A percentile compares a stretch with the other conserved stretches of the same genome.
These are phyloP conservation scores for Phoenix roebelenii DNA, from an alignment of 176 grass and related monocot species.

Conservation along the genomic window DNA sequence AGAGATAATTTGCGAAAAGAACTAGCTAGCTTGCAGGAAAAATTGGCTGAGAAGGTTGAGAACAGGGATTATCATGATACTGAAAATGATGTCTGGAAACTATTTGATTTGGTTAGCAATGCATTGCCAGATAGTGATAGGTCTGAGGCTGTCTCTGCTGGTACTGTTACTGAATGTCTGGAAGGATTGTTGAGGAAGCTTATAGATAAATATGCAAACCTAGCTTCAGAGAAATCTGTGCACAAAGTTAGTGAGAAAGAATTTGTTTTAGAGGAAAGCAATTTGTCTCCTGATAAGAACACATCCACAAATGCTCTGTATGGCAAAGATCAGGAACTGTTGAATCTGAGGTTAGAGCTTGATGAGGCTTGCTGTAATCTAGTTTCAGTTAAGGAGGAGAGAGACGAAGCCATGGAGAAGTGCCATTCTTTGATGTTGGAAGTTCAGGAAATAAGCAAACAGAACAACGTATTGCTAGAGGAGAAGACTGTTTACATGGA, in stretches of 20 bases:
- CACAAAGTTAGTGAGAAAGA: constrained; percentile 32
- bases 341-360: constrained; percentile 34
- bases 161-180: constrained; percentile 33
- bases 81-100: constrained; percentile 47
- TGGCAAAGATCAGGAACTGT: constrained; percentile 27
- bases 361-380: constrained; percentile 38
- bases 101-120: constrained; percentile 52
- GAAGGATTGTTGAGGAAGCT: constrained; percentile 47
- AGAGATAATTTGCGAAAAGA: constrained; percentile 68
- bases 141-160: constrained; percentile 35
- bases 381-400: constrained; percentile 39
- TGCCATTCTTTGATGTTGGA: constrained; percentile 37
- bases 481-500: constrained; percentile 36
- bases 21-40: constrained; percentile 50
- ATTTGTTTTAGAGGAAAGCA: constrained; percentile 31
- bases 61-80: constrained; percentile 27
- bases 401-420: constrained; percentile 45
- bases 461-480: constrained; percentile 39
- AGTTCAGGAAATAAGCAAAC: constrained; percentile 39
- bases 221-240: constrained; percentile 36
- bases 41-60: constrained; percentile 57
- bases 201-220: constrained; percentile 44
- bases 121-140: constrained; percentile 26
- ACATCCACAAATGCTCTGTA: constrained; percentile 13
- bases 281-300: constrained; percentile 17